Evolutionary conservation across 805 yeast species (phyloP), one percentile per base, ranked within the genome.

Genomic region (Pichia insulana): DNA sequence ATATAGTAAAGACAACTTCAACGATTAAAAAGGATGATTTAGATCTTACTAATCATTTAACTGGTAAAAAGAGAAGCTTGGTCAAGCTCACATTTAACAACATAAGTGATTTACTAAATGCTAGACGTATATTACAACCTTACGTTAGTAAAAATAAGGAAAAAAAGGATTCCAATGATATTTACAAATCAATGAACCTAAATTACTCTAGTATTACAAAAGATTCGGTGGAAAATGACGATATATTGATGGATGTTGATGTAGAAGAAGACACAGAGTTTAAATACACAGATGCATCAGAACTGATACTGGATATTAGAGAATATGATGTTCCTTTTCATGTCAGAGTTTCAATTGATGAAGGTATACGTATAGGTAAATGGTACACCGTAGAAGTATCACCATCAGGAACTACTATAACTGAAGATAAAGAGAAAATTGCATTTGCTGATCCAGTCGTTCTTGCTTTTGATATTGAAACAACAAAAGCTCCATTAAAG

Each of bases 381-480:
- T 92, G 99, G 99, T 92, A 90, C 59, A 73, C 75, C 22, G 90
- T 89, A 2, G 74, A 74, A 37, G 82, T 82, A 4, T 70, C 69
- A 16, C 74, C 78, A 36, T 80, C 80, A 0, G 67, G 69, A 12
- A 65, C 78, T 4, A 64, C 63, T 9, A 60, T 84, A 22, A 68
- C 64, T 15, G 88, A 81, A 54, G 74, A 80, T 46, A 67, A 71
- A 15, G 87, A 83, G 27, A 80, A 83, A 52, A 80, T 89, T 38
- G 94, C 95, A 31, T 94, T 95, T 63, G 96, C 98, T 3, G 98
- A 92, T 59, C 97, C 97, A 0, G 96, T 92, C 7, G 90, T 94
- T 1, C 61, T 92, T 56, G 98, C 98, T 0, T 92, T 86, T 58
- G 99, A 92, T 72, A 92, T 92, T 42, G 99, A 92, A 68, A 92